Evolutionary conservation across 345 rosid species (phyloP).

Genomic region (Populus tremula): DNA sequence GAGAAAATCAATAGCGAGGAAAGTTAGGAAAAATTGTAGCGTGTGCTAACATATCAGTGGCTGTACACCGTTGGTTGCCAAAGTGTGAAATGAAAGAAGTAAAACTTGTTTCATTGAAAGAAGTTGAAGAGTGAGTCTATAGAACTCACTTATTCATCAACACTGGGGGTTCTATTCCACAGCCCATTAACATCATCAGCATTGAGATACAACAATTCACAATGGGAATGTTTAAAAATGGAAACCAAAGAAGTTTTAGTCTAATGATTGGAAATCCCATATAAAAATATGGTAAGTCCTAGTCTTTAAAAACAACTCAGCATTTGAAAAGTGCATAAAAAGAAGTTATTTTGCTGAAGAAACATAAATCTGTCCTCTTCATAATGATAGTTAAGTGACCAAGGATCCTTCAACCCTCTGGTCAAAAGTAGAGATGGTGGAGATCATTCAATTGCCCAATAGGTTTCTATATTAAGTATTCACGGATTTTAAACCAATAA

Average conservation of each 20-base stretch:
- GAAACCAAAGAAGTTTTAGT: slow-evolving; percentile 1
- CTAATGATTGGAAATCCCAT: slow-evolving; percentile 2
- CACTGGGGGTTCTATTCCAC: neutral
- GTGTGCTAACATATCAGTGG: neutral
- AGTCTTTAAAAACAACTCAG: neutral
- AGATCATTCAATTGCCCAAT: neutral
- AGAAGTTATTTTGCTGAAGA: neutral
- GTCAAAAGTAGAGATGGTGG: neutral
- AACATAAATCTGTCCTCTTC: neutral
- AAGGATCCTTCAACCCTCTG: neutral
- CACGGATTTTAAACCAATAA: neutral
- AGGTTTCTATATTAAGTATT: neutral
- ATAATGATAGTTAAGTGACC: neutral
- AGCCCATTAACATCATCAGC: neutral
- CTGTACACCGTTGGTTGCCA: neutral
- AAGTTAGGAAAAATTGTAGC: neutral
- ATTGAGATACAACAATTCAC: neutral
- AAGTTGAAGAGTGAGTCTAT: neutral
- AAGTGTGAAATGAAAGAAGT: neutral
- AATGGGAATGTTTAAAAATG: neutral
- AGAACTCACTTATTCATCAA: neutral
- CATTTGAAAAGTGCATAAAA: neutral
- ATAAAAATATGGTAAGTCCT: neutral
- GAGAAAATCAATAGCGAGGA: neutral
- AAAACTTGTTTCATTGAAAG: neutral